Conservation (phyloP, 78 protist species). For the Dictyostelium brefeldianum region DNA sequence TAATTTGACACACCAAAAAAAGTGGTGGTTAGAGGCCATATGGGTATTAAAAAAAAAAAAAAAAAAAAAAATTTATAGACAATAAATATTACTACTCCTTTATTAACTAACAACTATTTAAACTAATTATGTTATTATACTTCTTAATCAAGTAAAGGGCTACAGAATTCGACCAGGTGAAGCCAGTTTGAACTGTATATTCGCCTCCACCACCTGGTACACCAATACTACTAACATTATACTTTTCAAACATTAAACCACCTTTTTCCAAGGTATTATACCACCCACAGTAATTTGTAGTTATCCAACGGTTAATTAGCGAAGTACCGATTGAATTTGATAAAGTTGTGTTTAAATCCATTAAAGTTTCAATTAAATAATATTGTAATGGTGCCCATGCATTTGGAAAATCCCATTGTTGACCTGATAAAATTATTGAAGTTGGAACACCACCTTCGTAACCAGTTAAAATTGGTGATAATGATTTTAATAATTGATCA, state of each 20-base stretch:
- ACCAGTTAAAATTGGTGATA: neutral
- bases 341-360: neutral
- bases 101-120: slow-evolving; percentile 27
- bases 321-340: neutral
- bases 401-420: slow-evolving; percentile 89
- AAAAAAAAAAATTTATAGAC: too few relatives aligned
- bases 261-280: slow-evolving; percentile 21
- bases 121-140: neutral
- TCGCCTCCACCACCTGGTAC: slow-evolving; percentile 89
- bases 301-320: slow-evolving; percentile 46
- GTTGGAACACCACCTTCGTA: slow-evolving; percentile 83
- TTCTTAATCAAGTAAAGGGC: slow-evolving; percentile 39
- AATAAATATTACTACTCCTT: too few relatives aligned
- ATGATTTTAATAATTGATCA: neutral
- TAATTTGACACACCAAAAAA: too few relatives aligned
- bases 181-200: slow-evolving; percentile 85
- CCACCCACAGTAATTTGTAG: slow-evolving; percentile 65
- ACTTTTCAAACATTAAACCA: slow-evolving; percentile 87
- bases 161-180: slow-evolving; percentile 90
- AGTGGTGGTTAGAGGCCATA: too few relatives aligned
- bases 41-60: too few relatives aligned
- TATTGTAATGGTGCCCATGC: slow-evolving; percentile 87
- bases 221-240: slow-evolving; percentile 62
- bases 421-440: neutral
- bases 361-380: slow-evolving; percentile 36